Percentiles rank a stretch among this genome's conserved stretches.
phyloP scores from a whole-genome alignment of 2,329 filamentous ascomycete species.

The Ampelomyces quisqualis region DNA sequence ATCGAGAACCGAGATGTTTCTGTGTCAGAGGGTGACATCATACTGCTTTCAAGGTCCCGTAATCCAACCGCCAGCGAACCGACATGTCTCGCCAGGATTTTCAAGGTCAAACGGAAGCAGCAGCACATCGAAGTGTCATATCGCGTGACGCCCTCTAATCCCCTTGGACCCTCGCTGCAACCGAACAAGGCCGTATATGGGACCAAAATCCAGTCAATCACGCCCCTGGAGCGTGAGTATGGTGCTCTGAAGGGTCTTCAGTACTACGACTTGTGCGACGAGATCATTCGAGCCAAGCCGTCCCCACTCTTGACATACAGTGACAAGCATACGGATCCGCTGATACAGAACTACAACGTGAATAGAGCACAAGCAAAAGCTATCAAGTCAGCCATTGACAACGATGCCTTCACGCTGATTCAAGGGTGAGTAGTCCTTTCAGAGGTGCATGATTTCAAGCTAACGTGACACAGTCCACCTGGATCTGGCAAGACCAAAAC shows the following conservation, averaged over 20 bases:
- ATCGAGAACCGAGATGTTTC: constrained; percentile 69
- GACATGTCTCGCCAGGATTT: constrained; percentile 85
- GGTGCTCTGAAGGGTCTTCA: constrained; percentile 86
- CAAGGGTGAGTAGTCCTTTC: constrained; percentile 63
- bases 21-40: constrained; percentile 81
- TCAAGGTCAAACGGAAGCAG: constrained; percentile 77
- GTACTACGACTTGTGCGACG: constrained; percentile 94
- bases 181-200: constrained; percentile 71
- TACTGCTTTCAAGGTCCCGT: constrained; percentile 75
- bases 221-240: constrained; percentile 92
- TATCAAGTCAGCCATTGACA: constrained; percentile 87
- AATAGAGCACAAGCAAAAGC: constrained; percentile 90
- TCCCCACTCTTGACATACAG: constrained; percentile 83
- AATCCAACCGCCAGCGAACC: constrained; percentile 69
- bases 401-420: constrained; percentile 94
- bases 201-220: constrained; percentile 87
- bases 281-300: constrained; percentile 85
- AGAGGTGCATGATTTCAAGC: constrained; percentile 9
- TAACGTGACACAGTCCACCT: constrained; percentile 63
- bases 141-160: constrained; percentile 69
- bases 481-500: constrained; percentile 99
- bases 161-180: constrained; percentile 64
- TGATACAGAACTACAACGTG: constrained; percentile 76
- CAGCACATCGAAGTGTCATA: constrained; percentile 81
- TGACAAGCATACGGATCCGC: constrained; percentile 67